phyloP scores from a whole-genome alignment of 805 yeast species.

The Wickerhamia fluorescens region DNA sequence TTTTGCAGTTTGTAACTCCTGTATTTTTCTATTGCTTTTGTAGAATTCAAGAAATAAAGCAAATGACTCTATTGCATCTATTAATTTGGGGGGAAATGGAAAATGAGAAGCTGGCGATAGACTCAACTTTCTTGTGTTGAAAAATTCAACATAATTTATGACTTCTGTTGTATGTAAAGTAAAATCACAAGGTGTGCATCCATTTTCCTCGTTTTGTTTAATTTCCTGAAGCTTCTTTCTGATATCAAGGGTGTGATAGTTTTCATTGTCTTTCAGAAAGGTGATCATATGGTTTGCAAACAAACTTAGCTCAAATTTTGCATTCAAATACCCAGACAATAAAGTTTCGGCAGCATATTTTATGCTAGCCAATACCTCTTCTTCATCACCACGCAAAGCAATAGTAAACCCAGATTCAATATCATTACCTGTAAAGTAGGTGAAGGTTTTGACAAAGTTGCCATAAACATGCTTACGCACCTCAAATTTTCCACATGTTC shows the following conservation, averaged over 20 bases:
- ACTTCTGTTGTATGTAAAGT: slow-evolving; percentile 27
- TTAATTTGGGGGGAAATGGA: slow-evolving; percentile 58
- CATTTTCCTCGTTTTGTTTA: slow-evolving; percentile 10
- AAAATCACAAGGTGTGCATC: slow-evolving; percentile 10
- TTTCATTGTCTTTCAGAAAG: slow-evolving; percentile 7
- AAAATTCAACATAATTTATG: slow-evolving; percentile 25
- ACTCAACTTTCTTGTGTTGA: slow-evolving; percentile 54
- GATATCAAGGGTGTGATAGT: slow-evolving; percentile 8
- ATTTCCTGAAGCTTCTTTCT: slow-evolving; percentile 8
- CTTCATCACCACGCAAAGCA: slow-evolving; percentile 74
- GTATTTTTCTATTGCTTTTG: slow-evolving; percentile 15
- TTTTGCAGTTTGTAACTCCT: slow-evolving; percentile 14
- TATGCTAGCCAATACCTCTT: slow-evolving; percentile 52
- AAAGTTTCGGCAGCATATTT: slow-evolving; percentile 77
- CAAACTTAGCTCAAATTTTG: slow-evolving; percentile 58
- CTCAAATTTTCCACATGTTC: slow-evolving; percentile 66
- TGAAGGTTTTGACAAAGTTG: slow-evolving; percentile 56
- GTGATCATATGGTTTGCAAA: slow-evolving; percentile 17
- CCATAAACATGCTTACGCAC: slow-evolving; percentile 58
- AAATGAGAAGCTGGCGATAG: slow-evolving; percentile 81
- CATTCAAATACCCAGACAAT: slow-evolving; percentile 70
- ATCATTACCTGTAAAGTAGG: slow-evolving; percentile 75
- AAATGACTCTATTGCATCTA: slow-evolving; percentile 49
- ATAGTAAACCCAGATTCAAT: slow-evolving; percentile 74
- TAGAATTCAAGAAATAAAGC: slow-evolving; percentile 18